Evolutionary conservation across 768 basidiomycete genomes (phyloP), one percentile per base, ranked within the genome.

Genomic region (Termitomyces sp.): DNA sequence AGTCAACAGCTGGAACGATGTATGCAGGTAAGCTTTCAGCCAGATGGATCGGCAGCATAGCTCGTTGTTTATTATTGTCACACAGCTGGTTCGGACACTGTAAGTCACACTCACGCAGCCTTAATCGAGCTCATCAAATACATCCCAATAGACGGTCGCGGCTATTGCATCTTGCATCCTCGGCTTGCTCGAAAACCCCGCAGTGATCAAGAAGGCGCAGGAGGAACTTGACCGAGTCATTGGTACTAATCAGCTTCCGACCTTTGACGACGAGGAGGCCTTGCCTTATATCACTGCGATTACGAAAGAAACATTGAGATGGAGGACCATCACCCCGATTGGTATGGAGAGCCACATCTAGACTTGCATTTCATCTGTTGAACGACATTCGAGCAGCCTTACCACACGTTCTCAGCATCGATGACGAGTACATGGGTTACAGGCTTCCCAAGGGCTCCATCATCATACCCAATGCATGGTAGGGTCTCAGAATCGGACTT

Each of bases 391-490:
- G 10, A 19, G 8, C 30, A 74, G 74, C 61, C 15, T 19, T 70
- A 15, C 68, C 71, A 8, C 74, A 71, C 56, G 44, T 60, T 12
- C 59, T 64, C 2, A 53, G 50, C 1, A 61, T 60, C 14, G 72
- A 74, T 8, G 70, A 74, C 51, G 55, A 64, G 2, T 76, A 74
- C 56, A 58, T 63, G 22, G 74, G 71, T 0, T 71, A 72, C 47
- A 46, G 59, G 51, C 71, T 77, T 37, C 73, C 73, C 0, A 65
- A 66, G 28, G 69, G 64, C 5, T 56, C 69, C 1, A 63, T 68
- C 10, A 52, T 71, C 45, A 58, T 72, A 40, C 40, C 65, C 2
- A 72, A 72, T 48, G 56, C 61, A 38, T 73, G 69, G 73, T 68
- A 45, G n/a, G 26, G 55, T 49, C 8, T 2, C 17, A n/a, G 2